phyloP scores from a whole-genome alignment of 345 rosid species.

The Aquilaria sinensis region DNA sequence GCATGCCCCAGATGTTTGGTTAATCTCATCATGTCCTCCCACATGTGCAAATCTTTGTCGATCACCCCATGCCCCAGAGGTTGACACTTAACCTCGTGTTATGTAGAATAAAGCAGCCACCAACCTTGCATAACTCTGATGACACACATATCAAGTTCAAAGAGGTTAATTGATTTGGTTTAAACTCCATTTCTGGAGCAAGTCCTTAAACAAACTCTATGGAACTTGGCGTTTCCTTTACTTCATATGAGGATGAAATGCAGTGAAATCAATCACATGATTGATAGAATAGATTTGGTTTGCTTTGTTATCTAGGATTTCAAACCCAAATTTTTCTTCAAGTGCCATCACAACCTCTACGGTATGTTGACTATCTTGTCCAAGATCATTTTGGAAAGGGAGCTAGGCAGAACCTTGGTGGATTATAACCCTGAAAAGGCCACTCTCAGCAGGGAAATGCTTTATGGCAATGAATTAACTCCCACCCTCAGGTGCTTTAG shows the following conservation, averaged over 20 bases:
- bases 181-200: too few species aligned
- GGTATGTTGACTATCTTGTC: constrained; percentile 81
- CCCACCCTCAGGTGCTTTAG: constrained; percentile 70
- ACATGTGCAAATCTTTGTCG: too few species aligned
- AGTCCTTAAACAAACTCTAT: too few species aligned
- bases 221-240: constrained; percentile 19
- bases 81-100: too few species aligned
- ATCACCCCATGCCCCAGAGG: too few species aligned
- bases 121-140: too few species aligned
- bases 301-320: constrained; percentile 91
- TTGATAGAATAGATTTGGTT: constrained; percentile 66
- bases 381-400: constrained; percentile 90
- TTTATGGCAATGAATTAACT: constrained; percentile 27
- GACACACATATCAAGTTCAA: too few species aligned
- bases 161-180: too few species aligned
- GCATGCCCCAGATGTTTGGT: too few species aligned
- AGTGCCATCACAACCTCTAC: constrained; percentile 97
- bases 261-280: constrained; percentile 71
- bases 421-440: constrained; percentile 32
- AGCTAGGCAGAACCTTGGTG: constrained; percentile 74
- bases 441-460: constrained; percentile 18
- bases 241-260: constrained; percentile 95
- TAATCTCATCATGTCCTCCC: too few species aligned
- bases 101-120: too few species aligned
- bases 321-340: constrained; percentile 89